Percentiles rank a stretch among this genome's conserved stretches.
These are phyloP conservation scores for Nasturtium officinale DNA, from an alignment of 345 rosid species.

Conservation along the genomic window DNA sequence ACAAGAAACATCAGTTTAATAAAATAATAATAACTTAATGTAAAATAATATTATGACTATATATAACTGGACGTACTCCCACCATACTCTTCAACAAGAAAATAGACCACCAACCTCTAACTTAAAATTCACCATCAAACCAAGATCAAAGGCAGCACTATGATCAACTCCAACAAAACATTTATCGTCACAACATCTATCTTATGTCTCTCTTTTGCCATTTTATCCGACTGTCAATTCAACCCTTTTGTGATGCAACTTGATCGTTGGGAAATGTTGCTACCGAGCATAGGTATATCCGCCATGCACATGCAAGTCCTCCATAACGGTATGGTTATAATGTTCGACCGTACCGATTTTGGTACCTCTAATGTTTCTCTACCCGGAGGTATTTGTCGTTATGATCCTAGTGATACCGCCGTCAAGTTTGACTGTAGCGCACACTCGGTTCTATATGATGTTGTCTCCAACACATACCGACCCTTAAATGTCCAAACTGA, in stretches of 20 bases:
- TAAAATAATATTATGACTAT: constrained; percentile 1
- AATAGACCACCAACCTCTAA: constrained; percentile 35
- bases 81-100: constrained; percentile 36
- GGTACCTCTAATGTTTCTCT: constrained; percentile 74
- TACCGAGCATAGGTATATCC: constrained; percentile 70
- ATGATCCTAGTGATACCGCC: constrained; percentile 36
- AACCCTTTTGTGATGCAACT: constrained; percentile 28
- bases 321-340: constrained; percentile 59
- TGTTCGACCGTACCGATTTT: constrained; percentile 82
- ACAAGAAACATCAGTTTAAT: neutral
- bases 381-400: constrained; percentile 56
- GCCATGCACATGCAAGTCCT: constrained; percentile 93
- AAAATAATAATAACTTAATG: neutral
- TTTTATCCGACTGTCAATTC: constrained; percentile 5
- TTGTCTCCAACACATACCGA: constrained; percentile 58
- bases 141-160: constrained; percentile 17
- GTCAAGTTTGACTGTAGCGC: constrained; percentile 68
- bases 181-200: constrained; percentile 19
- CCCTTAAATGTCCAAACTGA: constrained; percentile 65
- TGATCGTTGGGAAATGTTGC: constrained; percentile 39
- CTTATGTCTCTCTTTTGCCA: constrained; percentile 30
- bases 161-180: constrained; percentile 33
- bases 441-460: constrained; percentile 70
- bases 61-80: constrained; percentile 19
- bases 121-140: constrained; percentile 38